phyloP scores from a whole-genome alignment of 1,139 yeast species.

The Suzukiozyma palmioleophila region DNA sequence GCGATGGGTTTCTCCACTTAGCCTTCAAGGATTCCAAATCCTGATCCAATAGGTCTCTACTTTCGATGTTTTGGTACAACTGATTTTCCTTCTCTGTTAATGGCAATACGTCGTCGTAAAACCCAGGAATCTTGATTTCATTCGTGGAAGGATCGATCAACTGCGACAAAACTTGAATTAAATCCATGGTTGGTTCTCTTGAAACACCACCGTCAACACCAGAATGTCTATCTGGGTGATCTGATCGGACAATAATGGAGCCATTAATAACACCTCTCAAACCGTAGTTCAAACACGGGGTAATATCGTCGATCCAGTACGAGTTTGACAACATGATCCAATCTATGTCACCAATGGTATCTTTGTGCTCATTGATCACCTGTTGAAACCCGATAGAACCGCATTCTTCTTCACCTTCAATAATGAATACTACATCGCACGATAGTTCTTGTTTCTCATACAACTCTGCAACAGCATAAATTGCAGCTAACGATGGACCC shows the following conservation, averaged over 20 bases:
- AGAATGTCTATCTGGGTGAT: conserved; percentile 84
- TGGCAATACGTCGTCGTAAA: conserved; percentile 61
- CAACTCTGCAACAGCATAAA: conserved; percentile 80
- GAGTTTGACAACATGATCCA: conserved; percentile 90
- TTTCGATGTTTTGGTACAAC: conserved; percentile 58
- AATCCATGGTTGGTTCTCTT: conserved; percentile 85
- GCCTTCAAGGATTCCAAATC: conserved; percentile 56
- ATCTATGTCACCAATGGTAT: conserved; percentile 65
- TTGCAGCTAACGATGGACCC: conserved; percentile 89
- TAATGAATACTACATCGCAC: conserved; percentile 73
- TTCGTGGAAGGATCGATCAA: conserved; percentile 54
- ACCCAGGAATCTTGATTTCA: conserved; percentile 62
- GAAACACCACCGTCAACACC: conserved; percentile 95
- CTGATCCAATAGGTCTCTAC: conserved; percentile 20
- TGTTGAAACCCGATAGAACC: conserved; percentile 85
- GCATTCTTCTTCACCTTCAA: conserved; percentile 95
- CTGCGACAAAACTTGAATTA: conserved; percentile 65
- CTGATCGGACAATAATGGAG: conserved; percentile 63
- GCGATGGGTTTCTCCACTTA: conserved; percentile 91
- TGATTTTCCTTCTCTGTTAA: conserved; percentile 52
- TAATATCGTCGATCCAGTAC: conserved; percentile 86
- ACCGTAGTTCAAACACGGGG: conserved; percentile 92
- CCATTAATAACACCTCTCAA: conserved; percentile 87
- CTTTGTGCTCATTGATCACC: conserved; percentile 48
- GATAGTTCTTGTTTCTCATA: conserved; percentile 47